Percentiles rank a stretch among this genome's conserved stretches.
These are phyloP conservation scores for Blastomyces gilchristii DNA, from an alignment of 2,329 filamentous ascomycete genomes.

Conservation along the genomic window DNA sequence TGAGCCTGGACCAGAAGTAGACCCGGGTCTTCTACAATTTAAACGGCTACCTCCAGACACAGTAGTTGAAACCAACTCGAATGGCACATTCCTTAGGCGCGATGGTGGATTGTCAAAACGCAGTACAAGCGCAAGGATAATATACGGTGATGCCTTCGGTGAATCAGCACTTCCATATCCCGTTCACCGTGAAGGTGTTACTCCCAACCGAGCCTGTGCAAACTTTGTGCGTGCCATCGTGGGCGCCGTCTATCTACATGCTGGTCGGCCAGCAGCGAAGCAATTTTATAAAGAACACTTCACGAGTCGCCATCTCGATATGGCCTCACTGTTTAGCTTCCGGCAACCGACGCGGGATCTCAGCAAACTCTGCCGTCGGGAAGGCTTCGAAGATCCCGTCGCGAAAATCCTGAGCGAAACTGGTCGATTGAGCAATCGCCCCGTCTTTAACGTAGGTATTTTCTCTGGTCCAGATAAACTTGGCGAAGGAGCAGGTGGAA, in stretches of 20 bases:
- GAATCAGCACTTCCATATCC: slow-evolving; percentile 39
- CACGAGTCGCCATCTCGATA: slow-evolving; percentile 64
- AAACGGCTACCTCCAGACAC: slow-evolving; percentile 39
- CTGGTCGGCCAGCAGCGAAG: slow-evolving; percentile 67
- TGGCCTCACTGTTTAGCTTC: slow-evolving; percentile 74
- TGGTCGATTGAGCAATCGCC: slow-evolving; percentile 69
- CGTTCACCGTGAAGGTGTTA: slow-evolving; percentile 27
- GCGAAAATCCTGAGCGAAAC: slow-evolving; percentile 86
- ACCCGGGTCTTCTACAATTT: slow-evolving; percentile 83
- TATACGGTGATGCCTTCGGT: slow-evolving; percentile 79
- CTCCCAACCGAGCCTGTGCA: slow-evolving; percentile 53
- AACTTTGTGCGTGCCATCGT: slow-evolving; percentile 74
- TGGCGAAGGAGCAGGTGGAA: slow-evolving; percentile 76
- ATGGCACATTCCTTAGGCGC: slow-evolving; percentile 34
- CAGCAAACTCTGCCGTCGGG: slow-evolving; percentile 68
- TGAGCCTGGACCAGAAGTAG: slow-evolving; percentile 79
- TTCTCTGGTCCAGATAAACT: slow-evolving; percentile 86
- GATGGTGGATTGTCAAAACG: slow-evolving; percentile 49
- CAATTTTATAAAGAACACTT: slow-evolving; percentile 77
- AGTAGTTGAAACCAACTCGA: slow-evolving; percentile 28
- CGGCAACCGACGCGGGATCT: slow-evolving; percentile 74
- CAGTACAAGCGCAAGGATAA: slow-evolving; percentile 63
- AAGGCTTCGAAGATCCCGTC: slow-evolving; percentile 79
- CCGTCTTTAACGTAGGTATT: slow-evolving; percentile 89
- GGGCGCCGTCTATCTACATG: slow-evolving; percentile 77